Base-by-base conservation (phyloP, 2,329 filamentous ascomycete species). In the Phaeosphaeriaceae sp. region DNA sequence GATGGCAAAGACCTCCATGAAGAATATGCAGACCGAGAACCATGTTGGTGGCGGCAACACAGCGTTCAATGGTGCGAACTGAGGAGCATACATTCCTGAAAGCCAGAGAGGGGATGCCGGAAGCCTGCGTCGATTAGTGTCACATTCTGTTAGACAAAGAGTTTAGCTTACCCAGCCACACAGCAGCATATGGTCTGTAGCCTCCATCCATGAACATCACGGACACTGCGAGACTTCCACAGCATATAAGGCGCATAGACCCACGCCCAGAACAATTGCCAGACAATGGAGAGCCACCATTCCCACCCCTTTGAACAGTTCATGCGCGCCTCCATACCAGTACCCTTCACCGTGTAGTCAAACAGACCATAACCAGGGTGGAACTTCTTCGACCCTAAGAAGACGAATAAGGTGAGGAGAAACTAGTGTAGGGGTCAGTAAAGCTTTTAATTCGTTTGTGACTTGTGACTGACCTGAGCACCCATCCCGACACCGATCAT, bases 241-340 rank as follows among this genome's bases (percentile, higher is more conserved):
- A 76, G 62, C 52, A 72, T 62, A 54, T 73, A 75, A 2, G 73
- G 74, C 7, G 74, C 74, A 47, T 75, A 75, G 4, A 76, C 54
- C 74, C 74, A 76, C 1, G 71, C 65, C 74, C 74, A 76, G 61
- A 75, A 73, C 20, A 76, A 68, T 42, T 76, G 74, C 74, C 74
- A 76, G 2, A 75, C 67, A 13, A 76, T 71, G 0, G 72, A 72
- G 3, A 72, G 58, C 73, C 73, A 76, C 74, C 74, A 76, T 42
- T 76, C 73, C 74, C 74, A 76, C 3, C 74, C 74, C 49, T 71
- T 72, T 46, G 62, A 65, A 45, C 72, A 76, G 33, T 69, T 63
- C 22, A 63, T 53, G 17, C 66, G 59, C 17, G 66, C 54, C 54
- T 74, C 70, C 40, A 56, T 58, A 3, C 58, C 63, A 1, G 70